Base-by-base conservation (phyloP, 73 alveolate species). In the Paramecium biaurelia region DNA sequence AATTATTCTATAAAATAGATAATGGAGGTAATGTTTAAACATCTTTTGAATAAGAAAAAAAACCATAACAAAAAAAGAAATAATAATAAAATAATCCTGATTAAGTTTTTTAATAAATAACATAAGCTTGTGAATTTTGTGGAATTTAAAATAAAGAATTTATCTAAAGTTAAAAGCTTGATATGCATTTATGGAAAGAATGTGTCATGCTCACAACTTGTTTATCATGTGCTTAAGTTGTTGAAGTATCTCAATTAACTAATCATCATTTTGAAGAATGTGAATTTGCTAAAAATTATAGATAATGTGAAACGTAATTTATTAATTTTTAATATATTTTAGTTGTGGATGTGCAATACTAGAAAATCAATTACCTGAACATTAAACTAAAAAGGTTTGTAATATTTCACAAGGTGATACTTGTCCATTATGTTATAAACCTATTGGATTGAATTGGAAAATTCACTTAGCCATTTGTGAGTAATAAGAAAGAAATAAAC, bases 241-340 rank as follows among this genome's bases (percentile, higher is more conserved):
- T 97, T 37, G 99, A 98, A 76, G 96, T 97, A 49, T 92, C 97
- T 14, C 92, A 49, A 24, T 92, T 97, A 45, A 93, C 95, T 57
- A 85, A 87, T 42, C 99, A 98, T 92, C 92, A 82, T 85, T 79
- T 97, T 59, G 95, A 95, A 35, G 99, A 98, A 89, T 98, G 99
- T 74, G 96, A 93, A 35, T 92, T 93, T 32, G 92, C 97, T 85
- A 96, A 93, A 47, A 96, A 97, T 49, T 93, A 95, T 82, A 79
- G 96, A 85, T 94, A 94, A 85, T 97, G 99, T 85, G 90, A 79
- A 79, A 79, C n/a, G 90, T 79, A 79, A 38, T 14, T 12, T 18
- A 79, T 42, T 42, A 79, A 5, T 15, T 15, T 35, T 30, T 1
- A 14, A 1, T 35, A 32, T 32, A 1, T 47, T 21, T 4, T 79